These are phyloP conservation scores for Thermothelomyces thermophilus DNA, from an alignment of 2,329 filamentous ascomycete genomes.

Conservation along the genomic window DNA sequence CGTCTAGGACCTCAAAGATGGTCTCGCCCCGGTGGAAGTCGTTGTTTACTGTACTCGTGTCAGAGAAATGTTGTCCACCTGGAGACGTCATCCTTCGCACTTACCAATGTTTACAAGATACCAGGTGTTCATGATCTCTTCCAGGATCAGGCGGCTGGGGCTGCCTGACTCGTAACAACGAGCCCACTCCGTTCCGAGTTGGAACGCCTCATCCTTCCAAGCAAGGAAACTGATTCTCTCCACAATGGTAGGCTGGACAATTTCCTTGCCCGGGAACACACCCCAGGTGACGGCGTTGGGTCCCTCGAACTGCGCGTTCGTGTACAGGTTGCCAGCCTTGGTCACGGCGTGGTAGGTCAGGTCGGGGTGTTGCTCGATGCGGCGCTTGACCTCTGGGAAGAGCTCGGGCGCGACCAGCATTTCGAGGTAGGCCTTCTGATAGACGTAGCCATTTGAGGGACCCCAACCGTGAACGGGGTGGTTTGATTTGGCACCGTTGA, in stretches of 20 bases:
- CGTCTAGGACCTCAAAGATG: constrained; percentile 82
- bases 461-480: constrained; percentile 91
- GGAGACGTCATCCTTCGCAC: constrained; percentile 24
- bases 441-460: constrained; percentile 89
- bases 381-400: constrained; percentile 67
- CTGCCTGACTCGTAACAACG: constrained; percentile 76
- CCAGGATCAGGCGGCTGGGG: constrained; percentile 72
- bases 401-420: constrained; percentile 77
- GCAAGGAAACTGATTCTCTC: constrained; percentile 96
- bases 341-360: constrained; percentile 94
- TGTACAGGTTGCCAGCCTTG: constrained; percentile 71
- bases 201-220: constrained; percentile 97
- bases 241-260: constrained; percentile 99
- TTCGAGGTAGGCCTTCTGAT: constrained; percentile 96
- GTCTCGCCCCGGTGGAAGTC: constrained; percentile 82
- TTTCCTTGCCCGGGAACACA: constrained; percentile 97
- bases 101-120: constrained; percentile 90
- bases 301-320: constrained; percentile 76
- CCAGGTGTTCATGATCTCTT: constrained; percentile 82
- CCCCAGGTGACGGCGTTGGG: constrained; percentile 99
- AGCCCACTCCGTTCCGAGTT: constrained; percentile 87
- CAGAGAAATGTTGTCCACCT: constrained; percentile 7
- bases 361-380: constrained; percentile 71
- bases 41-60: constrained; percentile 69
- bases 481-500: constrained; percentile 83